Conservation (phyloP, 306 rosid genomes). For the Canavalia ensiformis region DNA sequence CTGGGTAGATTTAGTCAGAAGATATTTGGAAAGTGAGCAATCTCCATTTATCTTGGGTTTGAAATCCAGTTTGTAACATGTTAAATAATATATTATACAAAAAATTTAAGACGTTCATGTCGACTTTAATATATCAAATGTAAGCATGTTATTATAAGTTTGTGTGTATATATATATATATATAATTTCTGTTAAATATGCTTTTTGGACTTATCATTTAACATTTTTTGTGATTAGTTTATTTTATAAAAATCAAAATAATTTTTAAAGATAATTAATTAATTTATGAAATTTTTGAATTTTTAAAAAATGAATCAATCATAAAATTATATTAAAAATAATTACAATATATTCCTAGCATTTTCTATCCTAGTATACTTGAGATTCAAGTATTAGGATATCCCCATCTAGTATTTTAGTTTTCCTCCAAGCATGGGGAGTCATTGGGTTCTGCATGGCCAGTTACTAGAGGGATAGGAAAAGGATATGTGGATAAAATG, state of each 20-base stretch:
- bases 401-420: not conserved
- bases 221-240: too few relatives aligned
- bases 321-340: too few relatives aligned
- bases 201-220: too few relatives aligned
- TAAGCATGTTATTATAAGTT: too few relatives aligned
- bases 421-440: not conserved
- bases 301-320: too few relatives aligned
- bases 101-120: not conserved
- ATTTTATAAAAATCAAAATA: too few relatives aligned
- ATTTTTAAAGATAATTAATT: too few relatives aligned
- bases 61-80: not conserved
- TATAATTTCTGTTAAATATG: not conserved
- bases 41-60: not conserved
- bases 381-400: conserved; percentile 18
- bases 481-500: not conserved
- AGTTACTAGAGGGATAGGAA: not conserved
- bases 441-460: not conserved
- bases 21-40: not conserved
- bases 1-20: not conserved
- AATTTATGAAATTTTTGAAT: too few relatives aligned
- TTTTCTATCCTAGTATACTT: not conserved
- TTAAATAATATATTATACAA: not conserved
- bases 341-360: too few relatives aligned
- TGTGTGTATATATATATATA: not conserved
- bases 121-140: not conserved